Conservation (phyloP, 805 yeast species). For the Candida ovalis region DNA sequence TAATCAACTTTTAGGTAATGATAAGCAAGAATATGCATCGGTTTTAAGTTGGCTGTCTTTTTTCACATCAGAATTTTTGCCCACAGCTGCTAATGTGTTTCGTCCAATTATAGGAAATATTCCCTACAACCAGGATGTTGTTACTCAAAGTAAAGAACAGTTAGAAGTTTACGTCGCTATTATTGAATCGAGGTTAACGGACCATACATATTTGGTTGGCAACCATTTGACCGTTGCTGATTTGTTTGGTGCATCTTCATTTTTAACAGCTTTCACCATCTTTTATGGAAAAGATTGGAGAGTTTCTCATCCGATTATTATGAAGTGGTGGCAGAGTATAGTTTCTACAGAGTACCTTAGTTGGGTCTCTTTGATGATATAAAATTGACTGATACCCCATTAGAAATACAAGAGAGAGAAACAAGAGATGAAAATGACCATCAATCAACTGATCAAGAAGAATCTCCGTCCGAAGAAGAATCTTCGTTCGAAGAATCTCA, state of each 20-base stretch:
- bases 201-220: constrained; percentile 44
- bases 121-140: constrained; percentile 74
- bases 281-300: constrained; percentile 50
- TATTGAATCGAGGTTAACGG: constrained; percentile 51
- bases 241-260: constrained; percentile 38
- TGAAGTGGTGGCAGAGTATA: constrained; percentile 51
- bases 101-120: constrained; percentile 55
- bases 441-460: constrained; percentile 43
- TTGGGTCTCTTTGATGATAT: constrained; percentile 44
- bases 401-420: constrained; percentile 59
- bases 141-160: constrained; percentile 31
- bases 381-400: constrained; percentile 60
- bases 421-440: too few relatives aligned
- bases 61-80: constrained; percentile 63
- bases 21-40: constrained; percentile 56
- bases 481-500: constrained; percentile 1
- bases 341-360: constrained; percentile 43
- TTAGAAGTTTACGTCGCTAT: constrained; percentile 38
- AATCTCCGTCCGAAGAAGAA: constrained; percentile 48
- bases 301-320: constrained; percentile 42
- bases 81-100: constrained; percentile 46
- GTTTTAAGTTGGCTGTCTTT: constrained; percentile 77
- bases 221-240: constrained; percentile 45
- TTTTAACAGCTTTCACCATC: constrained; percentile 44
- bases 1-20: constrained; percentile 52